These are phyloP conservation scores for Grosmannia clavigera DNA, from an alignment of 2,329 filamentous ascomycete species.

Conservation along the genomic window DNA sequence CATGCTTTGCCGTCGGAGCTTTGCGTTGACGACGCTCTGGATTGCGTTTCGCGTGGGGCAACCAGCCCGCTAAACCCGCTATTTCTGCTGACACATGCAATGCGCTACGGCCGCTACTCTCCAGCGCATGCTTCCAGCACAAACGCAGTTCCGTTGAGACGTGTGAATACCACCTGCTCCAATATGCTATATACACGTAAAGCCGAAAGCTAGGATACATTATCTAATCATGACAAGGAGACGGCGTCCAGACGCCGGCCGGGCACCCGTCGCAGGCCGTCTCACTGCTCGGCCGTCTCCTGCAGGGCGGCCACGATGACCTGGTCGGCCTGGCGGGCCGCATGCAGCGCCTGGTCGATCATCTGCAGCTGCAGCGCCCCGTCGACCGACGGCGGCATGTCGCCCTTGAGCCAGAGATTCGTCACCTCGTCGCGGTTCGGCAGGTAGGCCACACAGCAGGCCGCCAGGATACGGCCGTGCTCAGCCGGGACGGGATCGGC, in stretches of 20 bases:
- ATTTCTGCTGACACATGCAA: too few species aligned
- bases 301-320: conserved; percentile 27
- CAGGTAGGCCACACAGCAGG: conserved; percentile 84
- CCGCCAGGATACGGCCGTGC: conserved; percentile 63
- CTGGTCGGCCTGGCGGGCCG: conserved; percentile 28
- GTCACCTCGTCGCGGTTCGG: conserved; percentile 82
- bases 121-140: too few species aligned
- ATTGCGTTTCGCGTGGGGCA: neutral
- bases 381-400: conserved; percentile 30
- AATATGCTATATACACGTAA: too few species aligned
- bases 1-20: neutral
- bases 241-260: too few species aligned
- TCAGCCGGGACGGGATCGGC: conserved; percentile 76
- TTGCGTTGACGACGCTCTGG: neutral
- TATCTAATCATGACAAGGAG: too few species aligned
- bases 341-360: conserved; percentile 28
- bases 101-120: too few species aligned
- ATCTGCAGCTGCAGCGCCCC: conserved; percentile 27
- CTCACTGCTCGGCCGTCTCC: conserved; percentile 17
- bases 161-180: too few species aligned
- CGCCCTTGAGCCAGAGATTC: conserved; percentile 85
- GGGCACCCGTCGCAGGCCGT: too few species aligned
- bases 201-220: too few species aligned
- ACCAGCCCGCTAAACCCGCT: too few species aligned
- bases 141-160: too few species aligned